These are phyloP conservation scores for Mycena venus DNA, from an alignment of 768 basidiomycete species.

Conservation along the genomic window DNA sequence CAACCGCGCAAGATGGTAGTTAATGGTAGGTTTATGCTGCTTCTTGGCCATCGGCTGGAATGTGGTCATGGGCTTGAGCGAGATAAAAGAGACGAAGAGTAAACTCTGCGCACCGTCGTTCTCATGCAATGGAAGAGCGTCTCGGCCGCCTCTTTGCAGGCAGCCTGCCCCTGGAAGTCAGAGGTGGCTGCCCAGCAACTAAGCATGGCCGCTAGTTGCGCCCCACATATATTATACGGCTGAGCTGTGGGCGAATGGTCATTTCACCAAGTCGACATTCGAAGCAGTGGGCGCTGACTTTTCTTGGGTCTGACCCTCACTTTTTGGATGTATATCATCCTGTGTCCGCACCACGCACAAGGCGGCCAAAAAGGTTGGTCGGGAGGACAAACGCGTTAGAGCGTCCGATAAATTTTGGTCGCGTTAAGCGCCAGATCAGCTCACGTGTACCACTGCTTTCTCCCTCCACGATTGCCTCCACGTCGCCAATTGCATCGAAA, in stretches of 20 bases:
- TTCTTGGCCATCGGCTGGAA: slow-evolving; percentile 78
- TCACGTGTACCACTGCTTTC: no score
- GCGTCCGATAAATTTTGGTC: not conserved
- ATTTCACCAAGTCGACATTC: not conserved
- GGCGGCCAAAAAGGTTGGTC: slow-evolving; percentile 4
- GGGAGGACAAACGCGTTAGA: not conserved
- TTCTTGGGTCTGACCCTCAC: slow-evolving; percentile 86
- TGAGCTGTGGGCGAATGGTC: slow-evolving; percentile 48
- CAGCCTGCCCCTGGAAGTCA: slow-evolving; percentile 67
- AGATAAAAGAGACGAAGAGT: slow-evolving; percentile 1
- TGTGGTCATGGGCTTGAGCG: slow-evolving; percentile 5
- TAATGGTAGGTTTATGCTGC: slow-evolving; percentile 82
- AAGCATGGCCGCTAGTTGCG: slow-evolving; percentile 83
- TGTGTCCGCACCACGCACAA: slow-evolving; percentile 13
- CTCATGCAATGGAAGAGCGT: slow-evolving; percentile 86
- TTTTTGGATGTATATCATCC: slow-evolving; percentile 80
- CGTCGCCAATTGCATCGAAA: not conserved
- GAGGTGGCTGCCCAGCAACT: slow-evolving; percentile 86
- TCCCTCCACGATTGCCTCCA: slow-evolving; percentile 9
- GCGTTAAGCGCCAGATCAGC: no score
- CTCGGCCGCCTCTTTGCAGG: slow-evolving; percentile 73
- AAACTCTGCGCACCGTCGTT: slow-evolving; percentile 73
- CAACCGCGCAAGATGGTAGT: slow-evolving; percentile 89
- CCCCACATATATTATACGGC: slow-evolving; percentile 69
- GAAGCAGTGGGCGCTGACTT: slow-evolving; percentile 56